Conservation (phyloP, 129 eudicot species). For the Artemisia annua region DNA sequence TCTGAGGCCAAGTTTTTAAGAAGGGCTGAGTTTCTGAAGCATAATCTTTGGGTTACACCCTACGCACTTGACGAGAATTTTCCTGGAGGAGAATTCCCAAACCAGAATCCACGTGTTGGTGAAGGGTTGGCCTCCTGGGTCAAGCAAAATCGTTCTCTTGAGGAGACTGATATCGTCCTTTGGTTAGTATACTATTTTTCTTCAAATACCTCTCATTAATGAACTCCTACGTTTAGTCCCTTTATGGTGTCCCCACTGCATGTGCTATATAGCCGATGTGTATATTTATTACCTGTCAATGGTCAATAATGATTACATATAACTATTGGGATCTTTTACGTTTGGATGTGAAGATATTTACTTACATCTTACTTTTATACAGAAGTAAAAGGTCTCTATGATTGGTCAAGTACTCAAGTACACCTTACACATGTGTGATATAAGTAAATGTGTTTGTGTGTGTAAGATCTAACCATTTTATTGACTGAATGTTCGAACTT, state of each 20-base stretch:
- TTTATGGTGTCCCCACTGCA: constrained; percentile 5
- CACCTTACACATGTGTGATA: too few species aligned
- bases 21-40: constrained; percentile 83
- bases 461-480: neutral
- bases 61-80: constrained; percentile 71
- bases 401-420: constrained; percentile 1
- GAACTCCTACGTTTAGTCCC: neutral
- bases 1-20: constrained; percentile 82
- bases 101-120: constrained; percentile 92
- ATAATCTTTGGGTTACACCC: constrained; percentile 85
- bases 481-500: neutral
- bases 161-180: constrained; percentile 78
- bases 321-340: too few species aligned
- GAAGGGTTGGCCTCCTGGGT: constrained; percentile 91
- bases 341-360: neutral
- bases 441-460: neutral
- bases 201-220: neutral
- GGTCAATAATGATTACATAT: too few species aligned
- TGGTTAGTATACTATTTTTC: constrained; percentile 47
- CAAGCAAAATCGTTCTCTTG: constrained; percentile 70
- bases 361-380: neutral
- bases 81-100: constrained; percentile 93
- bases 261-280: neutral
- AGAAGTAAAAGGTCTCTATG: neutral
- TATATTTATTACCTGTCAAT: neutral